phyloP scores from a whole-genome alignment of 2,329 filamentous ascomycete species.

The Fusarium ramigenum region DNA sequence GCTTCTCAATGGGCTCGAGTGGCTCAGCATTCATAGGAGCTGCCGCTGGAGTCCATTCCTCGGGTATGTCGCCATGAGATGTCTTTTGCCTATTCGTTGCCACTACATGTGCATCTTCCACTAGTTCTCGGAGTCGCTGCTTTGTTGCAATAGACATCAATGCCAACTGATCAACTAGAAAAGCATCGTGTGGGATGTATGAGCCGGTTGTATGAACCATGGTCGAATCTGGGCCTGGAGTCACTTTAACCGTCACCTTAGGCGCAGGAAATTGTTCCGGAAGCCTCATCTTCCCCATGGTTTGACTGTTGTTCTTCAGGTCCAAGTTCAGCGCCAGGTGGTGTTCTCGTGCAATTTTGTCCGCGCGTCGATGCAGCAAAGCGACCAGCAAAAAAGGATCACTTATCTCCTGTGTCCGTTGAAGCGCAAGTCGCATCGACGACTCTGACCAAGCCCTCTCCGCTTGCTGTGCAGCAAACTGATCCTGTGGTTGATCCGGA shows the following conservation, averaged over 20 bases:
- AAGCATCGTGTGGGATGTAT: slow-evolving; percentile 79
- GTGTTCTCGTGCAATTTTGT: slow-evolving; percentile 67
- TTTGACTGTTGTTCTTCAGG: slow-evolving; percentile 56
- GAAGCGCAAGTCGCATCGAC: slow-evolving; percentile 67
- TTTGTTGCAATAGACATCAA: slow-evolving; percentile 85
- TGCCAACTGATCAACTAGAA: slow-evolving; percentile 82
- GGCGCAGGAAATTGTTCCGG: slow-evolving; percentile 61
- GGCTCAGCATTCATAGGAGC: slow-evolving; percentile 57
- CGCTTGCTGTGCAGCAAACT: slow-evolving; percentile 71
- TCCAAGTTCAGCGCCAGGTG: slow-evolving; percentile 66
- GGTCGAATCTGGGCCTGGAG: slow-evolving; percentile 69
- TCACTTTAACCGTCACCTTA: slow-evolving; percentile 62
- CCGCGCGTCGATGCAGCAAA: slow-evolving; percentile 65
- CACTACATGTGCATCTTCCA: slow-evolving; percentile 80
- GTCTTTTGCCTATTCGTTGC: slow-evolving; percentile 77
- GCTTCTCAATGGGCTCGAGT: slow-evolving; percentile 44
- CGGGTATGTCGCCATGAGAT: slow-evolving; percentile 81
- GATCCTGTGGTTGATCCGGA: slow-evolving; percentile 64
- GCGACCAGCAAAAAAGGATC: slow-evolving; percentile 77
- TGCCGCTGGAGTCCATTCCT: slow-evolving; percentile 79
- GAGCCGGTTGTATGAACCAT: slow-evolving; percentile 71
- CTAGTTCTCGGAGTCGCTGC: slow-evolving; percentile 76
- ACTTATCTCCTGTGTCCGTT: slow-evolving; percentile 73
- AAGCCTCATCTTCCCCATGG: slow-evolving; percentile 59
- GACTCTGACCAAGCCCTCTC: slow-evolving; percentile 73